Evolutionary conservation across 257 asterid species (phyloP), one percentile per base, ranked within the genome.

Genomic region (Solanum medicagineum): DNA sequence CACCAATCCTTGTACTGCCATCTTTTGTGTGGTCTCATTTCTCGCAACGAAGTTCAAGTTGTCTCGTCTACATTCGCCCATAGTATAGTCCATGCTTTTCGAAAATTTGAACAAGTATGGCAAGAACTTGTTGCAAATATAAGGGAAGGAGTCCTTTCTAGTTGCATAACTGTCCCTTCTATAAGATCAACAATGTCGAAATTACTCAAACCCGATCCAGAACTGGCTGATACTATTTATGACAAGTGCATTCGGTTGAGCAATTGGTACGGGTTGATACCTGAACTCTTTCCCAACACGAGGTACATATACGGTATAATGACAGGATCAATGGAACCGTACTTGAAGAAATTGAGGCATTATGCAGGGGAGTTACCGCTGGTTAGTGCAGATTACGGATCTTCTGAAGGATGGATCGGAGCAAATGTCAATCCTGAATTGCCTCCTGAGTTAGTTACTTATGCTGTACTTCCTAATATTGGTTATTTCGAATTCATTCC

Each of bases 321-420:
- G 98, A 97, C 99, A 0, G 99, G 99, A 8, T 94, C 98, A 14
- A 97, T 97, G 99, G 99, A 94, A 62, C 99, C 97, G 0, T 97
- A 97, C 85, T n/a, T 95, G 90, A 93, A 86, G 26, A 95, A 94
- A 73, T 51, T 97, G 91, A 93, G 98, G 92, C 98, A 95, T 51
- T 97, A 94, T 81, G 98, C 96, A 10, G 97, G 97, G 42, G 94
- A 87, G 40, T 49, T 95, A 20, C 98, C 98, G 55, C 80, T 97
- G 65, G 83, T 93, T 29, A 95, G 98, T 84, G 98, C 98, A 1
- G 98, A 95, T 89, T 97, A 95, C 55, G 98, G 98, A 7, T 87
- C 99, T 71, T 97, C 98, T 1, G 98, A 97, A 88, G 98, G 99
- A 71, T 97, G 99, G 98, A 87, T 97, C 4, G 98, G 97, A 14